Conservation (phyloP, 768 basidiomycete genomes). For the Crucibulum laeve region DNA sequence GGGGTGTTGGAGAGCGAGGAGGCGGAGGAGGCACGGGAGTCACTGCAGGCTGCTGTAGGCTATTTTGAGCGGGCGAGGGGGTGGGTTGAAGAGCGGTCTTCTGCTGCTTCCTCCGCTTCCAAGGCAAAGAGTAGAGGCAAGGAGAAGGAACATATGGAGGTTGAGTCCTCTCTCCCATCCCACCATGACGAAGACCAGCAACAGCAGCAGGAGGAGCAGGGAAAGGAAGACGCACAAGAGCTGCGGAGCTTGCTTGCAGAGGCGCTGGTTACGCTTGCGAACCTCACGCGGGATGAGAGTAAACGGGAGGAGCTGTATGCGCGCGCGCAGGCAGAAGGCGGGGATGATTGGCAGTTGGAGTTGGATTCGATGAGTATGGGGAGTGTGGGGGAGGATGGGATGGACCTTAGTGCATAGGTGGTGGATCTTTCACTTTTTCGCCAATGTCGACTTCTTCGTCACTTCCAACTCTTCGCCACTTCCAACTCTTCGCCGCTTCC, state of each 20-base stretch:
- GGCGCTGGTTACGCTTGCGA: conserved; percentile 55
- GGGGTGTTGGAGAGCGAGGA: conserved; percentile 38
- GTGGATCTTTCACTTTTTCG: not conserved
- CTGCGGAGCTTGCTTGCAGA: conserved; percentile 41
- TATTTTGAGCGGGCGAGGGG: conserved; percentile 37
- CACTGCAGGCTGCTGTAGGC: conserved; percentile 37
- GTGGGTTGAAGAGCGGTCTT: too few relatives aligned
- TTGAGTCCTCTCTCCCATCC: not conserved
- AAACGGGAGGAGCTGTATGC: conserved; percentile 49
- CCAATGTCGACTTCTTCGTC: not conserved
- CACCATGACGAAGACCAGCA: conserved; percentile 6
- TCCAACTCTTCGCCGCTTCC: too few relatives aligned
- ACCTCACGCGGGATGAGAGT: conserved; percentile 44
- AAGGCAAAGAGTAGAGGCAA: conserved; percentile 9
- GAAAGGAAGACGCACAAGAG: conserved; percentile 17
- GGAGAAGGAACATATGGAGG: conserved; percentile 1
- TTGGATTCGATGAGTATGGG: too few relatives aligned
- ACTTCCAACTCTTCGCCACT: not conserved
- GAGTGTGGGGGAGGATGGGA: conserved; percentile 16
- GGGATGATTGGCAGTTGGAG: conserved; percentile 28
- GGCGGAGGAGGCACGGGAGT: conserved; percentile 53
- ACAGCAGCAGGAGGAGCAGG: conserved; percentile 8
- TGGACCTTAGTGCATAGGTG: conserved; percentile 8
- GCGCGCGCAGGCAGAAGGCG: conserved; percentile 45
- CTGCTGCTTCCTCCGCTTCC: not conserved